These are phyloP conservation scores for Chara braunii DNA, from an alignment of 139 green algal genomes.

Conservation along the genomic window DNA sequence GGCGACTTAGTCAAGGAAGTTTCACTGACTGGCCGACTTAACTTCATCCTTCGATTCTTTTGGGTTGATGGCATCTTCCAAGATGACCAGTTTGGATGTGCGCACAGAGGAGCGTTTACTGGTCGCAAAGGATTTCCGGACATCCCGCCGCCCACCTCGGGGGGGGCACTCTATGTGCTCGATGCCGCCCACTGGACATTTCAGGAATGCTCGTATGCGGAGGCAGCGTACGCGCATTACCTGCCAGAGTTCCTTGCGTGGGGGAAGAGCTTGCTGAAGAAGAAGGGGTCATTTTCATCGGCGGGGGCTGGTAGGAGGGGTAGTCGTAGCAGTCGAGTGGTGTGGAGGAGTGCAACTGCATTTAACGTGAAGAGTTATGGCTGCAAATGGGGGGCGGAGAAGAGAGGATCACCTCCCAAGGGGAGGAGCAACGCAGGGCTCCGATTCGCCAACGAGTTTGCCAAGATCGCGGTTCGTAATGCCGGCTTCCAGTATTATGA, in stretches of 20 bases:
- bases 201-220: not conserved
- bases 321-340: not conserved
- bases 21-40: too few species aligned
- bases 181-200: conserved; percentile 6
- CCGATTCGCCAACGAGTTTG: not conserved
- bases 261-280: too few species aligned
- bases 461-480: not conserved
- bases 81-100: too few species aligned
- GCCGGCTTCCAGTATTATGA: not conserved
- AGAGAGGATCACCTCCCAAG: too few species aligned
- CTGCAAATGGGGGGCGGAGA: too few species aligned
- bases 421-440: not conserved
- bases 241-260: not conserved
- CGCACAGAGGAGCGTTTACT: too few species aligned
- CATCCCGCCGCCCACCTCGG: not conserved
- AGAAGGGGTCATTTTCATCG: too few species aligned
- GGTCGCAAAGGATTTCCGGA: too few species aligned
- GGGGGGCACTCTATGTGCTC: not conserved
- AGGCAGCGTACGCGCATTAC: not conserved
- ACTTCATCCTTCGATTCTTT: too few species aligned
- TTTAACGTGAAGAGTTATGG: not conserved
- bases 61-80: too few species aligned
- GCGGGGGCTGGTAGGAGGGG: not conserved
- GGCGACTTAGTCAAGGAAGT: not conserved
- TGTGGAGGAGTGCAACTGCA: not conserved